phyloP scores from a whole-genome alignment of 2,329 filamentous ascomycete genomes.

The Talaromyces sp. region DNA sequence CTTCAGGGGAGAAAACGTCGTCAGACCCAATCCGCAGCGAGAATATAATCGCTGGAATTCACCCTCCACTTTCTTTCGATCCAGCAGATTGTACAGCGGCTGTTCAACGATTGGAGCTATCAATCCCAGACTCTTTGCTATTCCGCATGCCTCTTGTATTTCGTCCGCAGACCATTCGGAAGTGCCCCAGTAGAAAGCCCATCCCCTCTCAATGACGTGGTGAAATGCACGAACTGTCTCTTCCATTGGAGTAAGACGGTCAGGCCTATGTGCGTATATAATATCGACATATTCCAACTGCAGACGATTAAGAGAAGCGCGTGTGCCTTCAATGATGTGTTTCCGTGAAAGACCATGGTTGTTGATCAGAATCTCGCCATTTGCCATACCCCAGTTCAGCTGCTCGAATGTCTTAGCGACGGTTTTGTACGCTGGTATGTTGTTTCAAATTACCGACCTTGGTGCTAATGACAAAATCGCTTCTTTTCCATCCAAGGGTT shows the following conservation, averaged over 20 bases:
- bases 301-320: conserved; percentile 58
- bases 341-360: conserved; percentile 66
- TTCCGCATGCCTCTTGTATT: conserved; percentile 61
- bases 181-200: conserved; percentile 69
- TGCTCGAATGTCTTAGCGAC: background rate
- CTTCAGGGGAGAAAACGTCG: conserved; percentile 61
- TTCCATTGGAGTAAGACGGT: conserved; percentile 66
- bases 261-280: conserved; percentile 67
- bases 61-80: conserved; percentile 58
- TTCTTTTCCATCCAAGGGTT: conserved; percentile 55
- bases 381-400: conserved; percentile 63
- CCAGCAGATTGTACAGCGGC: conserved; percentile 63
- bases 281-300: conserved; percentile 66
- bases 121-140: conserved; percentile 59
- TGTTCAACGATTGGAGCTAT: conserved; percentile 65
- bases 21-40: conserved; percentile 59
- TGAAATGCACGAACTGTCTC: conserved; percentile 70
- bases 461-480: conserved; percentile 57
- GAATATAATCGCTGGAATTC: conserved; percentile 61
- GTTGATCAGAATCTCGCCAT: conserved; percentile 60
- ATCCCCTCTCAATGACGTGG: conserved; percentile 63
- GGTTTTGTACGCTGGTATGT: background rate
- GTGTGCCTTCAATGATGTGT: conserved; percentile 65
- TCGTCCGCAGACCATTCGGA: conserved; percentile 66
- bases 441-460: conserved; percentile 34